Conservation (phyloP, 1,284 basidiomycete species). For the Ustilago tritici region DNA sequence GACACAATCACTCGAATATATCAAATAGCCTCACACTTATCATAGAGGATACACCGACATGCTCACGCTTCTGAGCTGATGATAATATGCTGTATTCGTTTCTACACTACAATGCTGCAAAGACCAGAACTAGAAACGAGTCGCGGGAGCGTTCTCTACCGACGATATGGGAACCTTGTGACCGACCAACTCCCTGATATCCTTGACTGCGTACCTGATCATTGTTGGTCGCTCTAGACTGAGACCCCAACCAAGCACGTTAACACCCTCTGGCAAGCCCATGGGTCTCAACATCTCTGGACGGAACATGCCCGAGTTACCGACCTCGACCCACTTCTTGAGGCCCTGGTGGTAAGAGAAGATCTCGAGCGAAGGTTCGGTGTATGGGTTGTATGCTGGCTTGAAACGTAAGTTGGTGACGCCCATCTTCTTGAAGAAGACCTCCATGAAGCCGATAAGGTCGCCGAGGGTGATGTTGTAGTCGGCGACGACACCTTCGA, state of each 20-base stretch:
- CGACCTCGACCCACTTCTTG: slow-evolving; percentile 92
- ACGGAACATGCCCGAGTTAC: slow-evolving; percentile 95
- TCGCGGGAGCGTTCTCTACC: slow-evolving; percentile 66
- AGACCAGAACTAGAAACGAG: slow-evolving; percentile 54
- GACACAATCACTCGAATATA: slow-evolving; percentile 1
- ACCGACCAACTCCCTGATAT: slow-evolving; percentile 95
- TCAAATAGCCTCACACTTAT: neutral
- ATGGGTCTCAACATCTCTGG: slow-evolving; percentile 97
- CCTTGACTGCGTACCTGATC: slow-evolving; percentile 88
- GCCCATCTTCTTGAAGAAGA: slow-evolving; percentile 97
- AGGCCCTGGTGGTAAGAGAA: slow-evolving; percentile 97
- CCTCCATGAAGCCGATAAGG: slow-evolving; percentile 79
- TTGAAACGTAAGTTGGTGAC: slow-evolving; percentile 94
- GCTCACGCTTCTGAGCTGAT: neutral
- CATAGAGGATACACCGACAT: no score
- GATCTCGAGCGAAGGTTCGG: slow-evolving; percentile 95
- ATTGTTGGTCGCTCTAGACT: slow-evolving; percentile 97
- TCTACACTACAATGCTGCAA: neutral
- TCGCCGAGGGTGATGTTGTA: slow-evolving; percentile 93
- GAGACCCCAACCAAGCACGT: slow-evolving; percentile 97
- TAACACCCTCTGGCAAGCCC: slow-evolving; percentile 96
- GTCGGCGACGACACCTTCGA: slow-evolving; percentile 98
- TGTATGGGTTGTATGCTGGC: slow-evolving; percentile 84
- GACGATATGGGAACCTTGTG: slow-evolving; percentile 83
- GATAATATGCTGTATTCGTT: neutral